Base-by-base conservation (phyloP, 257 asterid genomes). In the Nicotiana paniculata region DNA sequence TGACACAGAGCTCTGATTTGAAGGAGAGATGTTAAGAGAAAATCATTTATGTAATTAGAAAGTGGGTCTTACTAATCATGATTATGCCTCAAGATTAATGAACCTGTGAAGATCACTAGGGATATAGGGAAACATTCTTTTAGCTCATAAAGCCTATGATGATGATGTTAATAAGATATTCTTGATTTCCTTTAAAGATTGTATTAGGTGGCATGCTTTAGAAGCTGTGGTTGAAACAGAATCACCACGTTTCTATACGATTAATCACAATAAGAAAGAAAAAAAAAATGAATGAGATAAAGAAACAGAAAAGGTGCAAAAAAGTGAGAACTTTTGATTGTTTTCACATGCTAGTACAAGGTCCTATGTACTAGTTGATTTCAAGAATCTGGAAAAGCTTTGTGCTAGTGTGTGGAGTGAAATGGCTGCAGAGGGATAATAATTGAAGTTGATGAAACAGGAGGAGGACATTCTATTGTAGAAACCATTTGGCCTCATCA, bases 141-240 rank as follows among this genome's bases (percentile, higher is more conserved):
- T 81, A 79, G 89, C 88, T 88, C 84, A 86, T 82, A 55, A 63
- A 63, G 75, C 63, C 69, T 54, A 83, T 81, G 77, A 83, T 82
- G 53, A 85, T 81, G 76, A 88, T 85, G 83, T 81, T 81, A 51
- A 59, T 68, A 18, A 51, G 69, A 81, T 82, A 70, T 75, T 88
- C 89, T 90, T 88, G 66, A 75, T 84, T 77, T 84, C 82, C 83
- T 81, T 84, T 79, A 53, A 80, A 51, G 89, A 77, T 15, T 79
- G 84, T 48, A 81, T 88, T 92, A 87, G 95, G 87, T 88, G 95
- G 89, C 91, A 79, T 86, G 85, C 88, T 84, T 90, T 84, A 63
- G n/a, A 80, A 74, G 67, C 43, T 59, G 86, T 84, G 91, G 93
- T 84, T 76, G 80, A 83, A 85, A 74, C 62, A 74, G 62, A 48